A percentile compares a stretch with the other conserved stretches of the same genome.
Conservation (phyloP, 805 yeast species). For the Pichia sporocuriosa region DNA sequence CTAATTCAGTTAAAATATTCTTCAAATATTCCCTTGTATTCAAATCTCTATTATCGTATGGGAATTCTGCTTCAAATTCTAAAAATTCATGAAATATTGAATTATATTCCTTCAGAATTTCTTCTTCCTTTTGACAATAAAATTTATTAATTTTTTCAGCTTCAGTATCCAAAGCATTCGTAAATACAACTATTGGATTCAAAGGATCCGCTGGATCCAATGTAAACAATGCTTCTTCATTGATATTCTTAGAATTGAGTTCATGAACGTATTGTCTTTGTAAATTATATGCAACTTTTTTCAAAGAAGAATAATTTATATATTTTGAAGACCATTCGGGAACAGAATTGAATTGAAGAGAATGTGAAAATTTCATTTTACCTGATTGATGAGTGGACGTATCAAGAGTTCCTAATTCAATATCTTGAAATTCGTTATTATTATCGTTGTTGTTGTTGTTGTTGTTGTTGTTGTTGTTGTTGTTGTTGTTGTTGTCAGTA, state of each 20-base stretch:
- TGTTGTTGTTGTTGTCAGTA: neutral
- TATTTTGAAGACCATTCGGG: conserved; percentile 97
- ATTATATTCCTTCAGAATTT: conserved; percentile 45
- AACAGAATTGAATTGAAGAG: conserved; percentile 93
- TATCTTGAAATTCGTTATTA: too few species aligned
- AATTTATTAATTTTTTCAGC: conserved; percentile 69
- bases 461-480: neutral
- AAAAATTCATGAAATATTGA: conserved; percentile 55
- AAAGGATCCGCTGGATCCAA: conserved; percentile 27
- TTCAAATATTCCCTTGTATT: conserved; percentile 15
- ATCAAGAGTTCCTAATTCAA: conserved; percentile 8
- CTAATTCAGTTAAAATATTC: conserved; percentile 11
- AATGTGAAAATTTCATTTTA: conserved; percentile 87
- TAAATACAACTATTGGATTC: conserved; percentile 55
- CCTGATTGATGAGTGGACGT: too few species aligned
- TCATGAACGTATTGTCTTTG: conserved; percentile 53
- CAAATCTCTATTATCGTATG: conserved; percentile 15
- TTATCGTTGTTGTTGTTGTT: too few species aligned
- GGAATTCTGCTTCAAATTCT: conserved; percentile 45
- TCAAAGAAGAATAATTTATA: conserved; percentile 81
- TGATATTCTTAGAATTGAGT: conserved; percentile 18
- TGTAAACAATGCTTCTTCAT: conserved; percentile 25
- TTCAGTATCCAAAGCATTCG: conserved; percentile 71
- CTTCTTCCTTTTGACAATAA: conserved; percentile 60
- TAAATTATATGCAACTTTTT: conserved; percentile 73